These are phyloP conservation scores for Sordariomycetes sp. DNA, from an alignment of 2,329 filamentous ascomycete genomes.

Conservation along the genomic window DNA sequence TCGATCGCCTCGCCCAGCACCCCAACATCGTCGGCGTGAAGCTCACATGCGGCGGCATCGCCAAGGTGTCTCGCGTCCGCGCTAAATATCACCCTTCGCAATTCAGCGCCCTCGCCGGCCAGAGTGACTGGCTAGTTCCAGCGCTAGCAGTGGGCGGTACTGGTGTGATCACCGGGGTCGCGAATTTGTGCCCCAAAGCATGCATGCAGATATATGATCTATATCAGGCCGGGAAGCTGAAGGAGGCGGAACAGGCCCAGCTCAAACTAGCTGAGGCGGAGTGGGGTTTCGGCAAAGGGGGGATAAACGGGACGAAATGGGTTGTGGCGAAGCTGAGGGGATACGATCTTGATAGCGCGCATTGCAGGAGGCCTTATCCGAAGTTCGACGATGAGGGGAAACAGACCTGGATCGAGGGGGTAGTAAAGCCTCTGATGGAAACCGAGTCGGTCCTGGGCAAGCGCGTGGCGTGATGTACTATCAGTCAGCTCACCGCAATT, in stretches of 20 bases:
- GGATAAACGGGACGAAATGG: slow-evolving; percentile 54
- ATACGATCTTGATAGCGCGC: slow-evolving; percentile 39
- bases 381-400: slow-evolving; percentile 27
- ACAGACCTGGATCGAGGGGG: slow-evolving; percentile 19
- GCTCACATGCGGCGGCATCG: slow-evolving; percentile 65
- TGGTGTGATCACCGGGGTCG: slow-evolving; percentile 55
- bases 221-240: slow-evolving; percentile 32
- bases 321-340: slow-evolving; percentile 43
- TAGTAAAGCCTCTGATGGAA: slow-evolving; percentile 6
- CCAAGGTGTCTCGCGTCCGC: slow-evolving; percentile 56
- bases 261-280: slow-evolving; percentile 41
- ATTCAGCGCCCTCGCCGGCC: slow-evolving; percentile 61
- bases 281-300: slow-evolving; percentile 47
- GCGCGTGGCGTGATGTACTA: too few relatives aligned
- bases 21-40: slow-evolving; percentile 62
- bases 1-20: slow-evolving; percentile 46
- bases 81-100: slow-evolving; percentile 37
- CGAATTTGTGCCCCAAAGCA: slow-evolving; percentile 50
- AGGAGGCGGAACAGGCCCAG: slow-evolving; percentile 39
- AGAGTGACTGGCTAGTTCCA: slow-evolving; percentile 63
- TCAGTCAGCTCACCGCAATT: too few relatives aligned
- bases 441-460: slow-evolving; percentile 6
- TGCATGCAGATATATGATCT: slow-evolving; percentile 40
- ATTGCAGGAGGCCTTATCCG: slow-evolving; percentile 46
- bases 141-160: slow-evolving; percentile 48